A percentile compares a stretch with the other conserved stretches of the same genome.
phyloP scores from a whole-genome alignment of 1,284 basidiomycete species.

The Gomphus bonarii region DNA sequence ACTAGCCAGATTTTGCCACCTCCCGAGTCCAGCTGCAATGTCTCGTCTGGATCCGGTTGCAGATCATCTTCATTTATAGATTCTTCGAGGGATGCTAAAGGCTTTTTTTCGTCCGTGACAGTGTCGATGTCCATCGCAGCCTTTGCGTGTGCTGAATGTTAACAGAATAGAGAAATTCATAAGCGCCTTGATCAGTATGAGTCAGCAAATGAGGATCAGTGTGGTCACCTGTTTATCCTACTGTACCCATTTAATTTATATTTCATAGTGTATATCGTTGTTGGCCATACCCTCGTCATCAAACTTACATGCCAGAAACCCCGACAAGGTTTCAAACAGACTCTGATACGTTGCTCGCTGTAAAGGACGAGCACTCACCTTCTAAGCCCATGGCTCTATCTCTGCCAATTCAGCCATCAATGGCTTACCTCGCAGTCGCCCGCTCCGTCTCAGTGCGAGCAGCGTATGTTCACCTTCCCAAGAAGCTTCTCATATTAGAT shows the following conservation, averaged over 20 bases:
- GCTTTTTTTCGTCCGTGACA: constrained; percentile 60
- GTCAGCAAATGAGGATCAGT: too few relatives aligned
- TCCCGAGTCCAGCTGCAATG: constrained; percentile 60
- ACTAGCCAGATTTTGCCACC: constrained; percentile 70
- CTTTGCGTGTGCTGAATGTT: too few relatives aligned
- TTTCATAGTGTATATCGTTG: too few relatives aligned
- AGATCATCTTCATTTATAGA: constrained; percentile 42
- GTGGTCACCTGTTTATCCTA: too few relatives aligned
- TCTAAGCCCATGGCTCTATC: not conserved
- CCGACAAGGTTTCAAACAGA: too few relatives aligned
- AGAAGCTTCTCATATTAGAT: constrained; percentile 73
- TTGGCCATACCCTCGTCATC: too few relatives aligned
- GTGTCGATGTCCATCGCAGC: constrained; percentile 33
- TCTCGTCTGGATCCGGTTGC: constrained; percentile 68
- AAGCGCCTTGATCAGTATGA: too few relatives aligned
- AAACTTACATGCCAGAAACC: too few relatives aligned
- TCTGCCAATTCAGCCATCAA: constrained; percentile 19
- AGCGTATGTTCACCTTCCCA: constrained; percentile 24
- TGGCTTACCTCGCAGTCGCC: constrained; percentile 30
- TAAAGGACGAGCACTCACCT: not conserved
- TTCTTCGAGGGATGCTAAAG: constrained; percentile 41
- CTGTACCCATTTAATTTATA: too few relatives aligned
- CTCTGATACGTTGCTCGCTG: too few relatives aligned
- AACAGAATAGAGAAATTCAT: too few relatives aligned
- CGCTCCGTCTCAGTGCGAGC: constrained; percentile 25